Evolutionary conservation across 2,329 filamentous ascomycete species (phyloP), one percentile per base, ranked within the genome.

Genomic region (Penicillium hordei): DNA sequence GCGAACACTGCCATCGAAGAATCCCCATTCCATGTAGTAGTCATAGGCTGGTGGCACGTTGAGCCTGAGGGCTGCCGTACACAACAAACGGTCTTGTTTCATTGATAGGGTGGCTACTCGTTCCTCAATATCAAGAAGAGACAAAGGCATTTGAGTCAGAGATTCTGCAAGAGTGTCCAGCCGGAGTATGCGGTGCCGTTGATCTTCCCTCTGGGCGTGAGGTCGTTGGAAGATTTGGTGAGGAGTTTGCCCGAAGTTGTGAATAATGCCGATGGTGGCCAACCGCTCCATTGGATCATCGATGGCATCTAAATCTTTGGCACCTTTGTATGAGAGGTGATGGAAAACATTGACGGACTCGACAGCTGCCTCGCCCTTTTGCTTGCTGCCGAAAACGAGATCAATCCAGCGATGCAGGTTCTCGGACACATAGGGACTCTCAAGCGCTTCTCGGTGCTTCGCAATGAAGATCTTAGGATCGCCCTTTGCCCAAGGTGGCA

Each of bases 211-310:
- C n/a, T 84, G 78, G 4, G 89, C 87, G 73, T 99, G 94, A 13
- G 89, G 82, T 58, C 89, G 88, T 44, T 86, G 84, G 72, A 97
- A 99, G 17, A 97, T 89, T 72, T 99, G 95, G 66, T 95, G 90
- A 1, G 95, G 94, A 1, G 95, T 99, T 73, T 99, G 94, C 0
- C 94, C 94, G 74, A 99, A 99, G 67, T 97, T 97, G 75, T 99
- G 93, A 67, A 99, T 97, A 65, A 97, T 96, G 34, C 91, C 91
- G 53, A 96, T 97, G 0, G 92, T 93, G 5, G 93, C 90, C 7
- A 92, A 81, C 43, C 92, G 84, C 74, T 97, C 93, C 55, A 93
- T 86, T 0, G 90, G 89, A 70, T 97, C 93, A 8, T 88, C 86
- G 59, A 99, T 97, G 52, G 87, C 88, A 72, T 99, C 94, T 5